Conservation (phyloP, 306 rosid species). For the Dalbergia cochinchinensis region DNA sequence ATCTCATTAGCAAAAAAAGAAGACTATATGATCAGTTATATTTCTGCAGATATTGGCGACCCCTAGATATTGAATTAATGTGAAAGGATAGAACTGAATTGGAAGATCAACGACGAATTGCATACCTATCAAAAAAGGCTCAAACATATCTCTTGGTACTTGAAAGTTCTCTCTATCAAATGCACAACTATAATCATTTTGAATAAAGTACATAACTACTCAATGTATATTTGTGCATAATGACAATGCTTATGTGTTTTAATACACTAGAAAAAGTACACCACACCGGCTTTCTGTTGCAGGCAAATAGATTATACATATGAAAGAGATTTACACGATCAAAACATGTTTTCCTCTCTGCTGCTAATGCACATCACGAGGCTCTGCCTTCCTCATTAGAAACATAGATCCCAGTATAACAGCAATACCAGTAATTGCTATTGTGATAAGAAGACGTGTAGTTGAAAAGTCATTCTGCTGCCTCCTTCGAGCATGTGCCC, state of each 20-base stretch:
- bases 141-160: constrained; percentile 15
- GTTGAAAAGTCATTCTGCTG: constrained; percentile 62
- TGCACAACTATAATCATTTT: constrained; percentile 27
- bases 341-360: constrained; percentile 30
- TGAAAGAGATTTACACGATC: constrained; percentile 47
- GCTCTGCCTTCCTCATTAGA: constrained; percentile 71
- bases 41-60: too few species aligned
- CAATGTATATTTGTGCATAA: constrained; percentile 32
- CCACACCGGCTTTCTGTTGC: constrained; percentile 43
- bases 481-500: constrained; percentile 63
- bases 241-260: constrained; percentile 44
- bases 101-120: background rate
- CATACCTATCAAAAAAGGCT: constrained; percentile 17
- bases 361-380: constrained; percentile 62
- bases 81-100: background rate
- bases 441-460: constrained; percentile 68
- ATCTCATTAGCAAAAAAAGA: background rate
- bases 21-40: too few species aligned
- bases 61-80: too few species aligned
- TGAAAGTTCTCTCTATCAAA: constrained; percentile 30
- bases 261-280: constrained; percentile 23
- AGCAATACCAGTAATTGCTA: constrained; percentile 87
- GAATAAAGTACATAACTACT: constrained; percentile 27
- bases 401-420: constrained; percentile 83
- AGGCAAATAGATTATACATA: constrained; percentile 42